Conservation (phyloP, 306 rosid genomes). For the Corylus avellana region DNA sequence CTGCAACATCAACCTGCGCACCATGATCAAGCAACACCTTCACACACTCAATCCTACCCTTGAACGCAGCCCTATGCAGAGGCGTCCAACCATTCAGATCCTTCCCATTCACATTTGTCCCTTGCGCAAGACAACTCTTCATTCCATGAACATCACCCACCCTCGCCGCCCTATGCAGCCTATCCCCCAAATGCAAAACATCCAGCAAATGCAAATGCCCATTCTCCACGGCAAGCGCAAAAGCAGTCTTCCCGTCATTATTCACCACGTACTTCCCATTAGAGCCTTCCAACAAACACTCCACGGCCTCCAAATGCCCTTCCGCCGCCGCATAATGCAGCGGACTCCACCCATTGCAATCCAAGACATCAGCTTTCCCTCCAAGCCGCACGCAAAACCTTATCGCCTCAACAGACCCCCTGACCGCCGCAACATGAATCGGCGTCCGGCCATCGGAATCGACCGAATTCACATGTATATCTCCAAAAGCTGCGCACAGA, state of each 20-base stretch:
- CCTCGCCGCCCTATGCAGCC: constrained; percentile 59
- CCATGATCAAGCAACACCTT: constrained; percentile 62
- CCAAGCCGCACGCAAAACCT: constrained; percentile 49
- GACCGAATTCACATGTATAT: constrained; percentile 39
- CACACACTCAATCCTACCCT: constrained; percentile 67
- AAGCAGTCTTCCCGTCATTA: constrained; percentile 60
- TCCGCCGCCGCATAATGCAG: constrained; percentile 69
- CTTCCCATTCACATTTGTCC: constrained; percentile 54
- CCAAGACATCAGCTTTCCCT: constrained; percentile 47
- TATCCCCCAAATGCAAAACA: constrained; percentile 51
- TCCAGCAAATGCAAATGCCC: constrained; percentile 52
- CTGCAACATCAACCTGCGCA: constrained; percentile 61
- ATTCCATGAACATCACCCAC: constrained; percentile 54
- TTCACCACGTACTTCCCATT: constrained; percentile 51
- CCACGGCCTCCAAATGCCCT: constrained; percentile 51
- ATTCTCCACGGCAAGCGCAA: constrained; percentile 48
- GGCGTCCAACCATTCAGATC: constrained; percentile 94
- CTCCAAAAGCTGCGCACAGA: constrained; percentile 20
- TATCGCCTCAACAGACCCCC: constrained; percentile 51
- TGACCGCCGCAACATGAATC: constrained; percentile 61
- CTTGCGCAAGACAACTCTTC: constrained; percentile 57
- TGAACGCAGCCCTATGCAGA: constrained; percentile 84
- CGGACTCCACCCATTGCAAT: constrained; percentile 57
- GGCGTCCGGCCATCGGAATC: constrained; percentile 53
- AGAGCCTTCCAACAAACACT: constrained; percentile 55